phyloP scores from a whole-genome alignment of 1,284 basidiomycete species.

The Ceratobasidium sp. region DNA sequence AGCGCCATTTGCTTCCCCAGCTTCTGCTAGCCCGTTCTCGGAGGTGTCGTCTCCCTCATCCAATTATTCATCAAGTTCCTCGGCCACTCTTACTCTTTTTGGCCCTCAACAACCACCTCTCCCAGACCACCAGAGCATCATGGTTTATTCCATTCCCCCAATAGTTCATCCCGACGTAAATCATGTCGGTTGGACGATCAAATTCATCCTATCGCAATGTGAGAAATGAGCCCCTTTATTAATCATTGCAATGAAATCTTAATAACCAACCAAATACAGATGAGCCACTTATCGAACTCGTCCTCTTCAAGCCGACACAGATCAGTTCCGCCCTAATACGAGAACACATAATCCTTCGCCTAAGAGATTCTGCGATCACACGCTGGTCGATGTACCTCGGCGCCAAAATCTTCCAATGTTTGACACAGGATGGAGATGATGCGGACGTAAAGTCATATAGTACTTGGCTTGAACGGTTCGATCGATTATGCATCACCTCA shows the following conservation, averaged over 20 bases:
- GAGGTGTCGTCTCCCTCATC: neutral
- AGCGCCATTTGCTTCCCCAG: neutral
- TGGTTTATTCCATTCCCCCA: neutral
- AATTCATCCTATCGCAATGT: constrained; percentile 38
- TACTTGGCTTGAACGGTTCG: neutral
- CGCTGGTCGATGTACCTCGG: constrained; percentile 23
- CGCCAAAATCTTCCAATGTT: neutral
- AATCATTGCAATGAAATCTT: neutral
- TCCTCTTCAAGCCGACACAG: neutral
- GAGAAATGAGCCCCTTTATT: neutral
- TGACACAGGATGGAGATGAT: neutral
- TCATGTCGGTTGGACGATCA: neutral
- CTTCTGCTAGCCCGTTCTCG: neutral
- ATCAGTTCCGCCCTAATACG: neutral
- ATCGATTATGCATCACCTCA: neutral
- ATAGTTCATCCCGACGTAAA: neutral
- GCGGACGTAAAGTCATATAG: neutral
- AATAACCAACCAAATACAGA: neutral
- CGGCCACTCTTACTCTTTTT: neutral
- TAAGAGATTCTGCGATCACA: neutral
- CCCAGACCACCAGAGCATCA: neutral
- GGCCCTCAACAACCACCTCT: neutral
- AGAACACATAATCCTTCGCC: neutral
- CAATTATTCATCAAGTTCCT: neutral
- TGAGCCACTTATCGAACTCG: constrained; percentile 2